Base-by-base conservation (phyloP, 768 basidiomycete genomes). In the Lentinula aciculospora region DNA sequence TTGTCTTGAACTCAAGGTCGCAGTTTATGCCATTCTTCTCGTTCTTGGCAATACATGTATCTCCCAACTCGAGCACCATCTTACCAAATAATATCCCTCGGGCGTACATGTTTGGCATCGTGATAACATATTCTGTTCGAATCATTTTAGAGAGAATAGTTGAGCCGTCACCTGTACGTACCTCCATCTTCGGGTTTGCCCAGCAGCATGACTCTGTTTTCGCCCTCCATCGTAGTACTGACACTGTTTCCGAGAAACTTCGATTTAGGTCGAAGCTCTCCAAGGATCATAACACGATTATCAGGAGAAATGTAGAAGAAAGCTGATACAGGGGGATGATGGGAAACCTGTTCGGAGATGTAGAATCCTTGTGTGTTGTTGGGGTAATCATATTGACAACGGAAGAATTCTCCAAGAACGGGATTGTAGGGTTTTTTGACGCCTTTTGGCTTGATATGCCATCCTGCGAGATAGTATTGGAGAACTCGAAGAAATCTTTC, bases 391-490 rank as follows among this genome's bases (percentile, higher is more conserved):
- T 98, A 99, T 59, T 88, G 78, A 71, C 96, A 98, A 53, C 97
- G 85, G 80, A 98, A 99, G 76, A 98, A 95, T 70, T 99, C 97
- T 53, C 97, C 97, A 9, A 98, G 85, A 17, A 97, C 82, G 40
- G 97, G 96, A 71, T 98, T 99, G 72, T 98, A 99, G 84, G 96
- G 96, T 74, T 99, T 99, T 88, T 99, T 99, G 60, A 98, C 97
- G 54, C 94, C 97, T 75, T 91, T 95, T 63, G 97, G 95, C 73
- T 98, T 98, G 76, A 98, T 95, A 73, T 98, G 97, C 97, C 97
- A 99, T 23, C 97, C 97, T n/a, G 92, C 88, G 47, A 99, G 86
- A 69, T 98, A 99, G 70, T 95, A 97, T 61, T 90, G 88, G 32
- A 98, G 79, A 1, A 98, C 93, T 50, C 85, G 82, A 61, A 96